Evolutionary conservation across 352 stramenopile species (phyloP).

Genomic region (Phytophthora citrophthora): DNA sequence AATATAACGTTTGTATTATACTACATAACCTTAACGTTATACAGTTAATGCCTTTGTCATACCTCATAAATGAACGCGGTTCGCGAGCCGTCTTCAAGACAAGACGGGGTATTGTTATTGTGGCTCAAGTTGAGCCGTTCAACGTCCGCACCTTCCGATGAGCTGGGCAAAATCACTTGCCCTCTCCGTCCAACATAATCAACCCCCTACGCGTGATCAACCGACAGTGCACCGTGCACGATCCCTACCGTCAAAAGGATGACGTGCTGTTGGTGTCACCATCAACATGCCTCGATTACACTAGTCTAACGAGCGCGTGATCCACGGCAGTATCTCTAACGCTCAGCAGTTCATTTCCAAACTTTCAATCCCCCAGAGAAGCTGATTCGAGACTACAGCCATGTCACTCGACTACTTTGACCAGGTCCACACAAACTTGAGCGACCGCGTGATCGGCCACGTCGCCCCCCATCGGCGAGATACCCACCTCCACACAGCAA

Average conservation of each 20-base stretch:
- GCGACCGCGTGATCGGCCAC: slow-evolving; percentile 3
- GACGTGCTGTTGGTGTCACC: neutral
- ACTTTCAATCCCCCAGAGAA: slow-evolving; percentile 14
- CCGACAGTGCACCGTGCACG: no score
- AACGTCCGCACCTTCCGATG: neutral
- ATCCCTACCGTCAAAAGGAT: neutral
- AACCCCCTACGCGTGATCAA: no score
- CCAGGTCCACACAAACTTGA: neutral
- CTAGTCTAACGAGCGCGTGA: neutral
- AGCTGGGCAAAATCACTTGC: no score
- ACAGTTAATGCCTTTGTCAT: no score
- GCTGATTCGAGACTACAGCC: neutral
- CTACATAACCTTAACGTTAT: no score
- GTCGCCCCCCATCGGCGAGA: slow-evolving; percentile 5
- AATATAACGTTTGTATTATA: no score
- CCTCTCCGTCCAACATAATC: no score
- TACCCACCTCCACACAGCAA: neutral
- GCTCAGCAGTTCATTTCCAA: slow-evolving; percentile 2
- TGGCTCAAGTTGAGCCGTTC: no score
- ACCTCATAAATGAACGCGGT: no score
- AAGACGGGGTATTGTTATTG: no score
- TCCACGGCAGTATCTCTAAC: neutral
- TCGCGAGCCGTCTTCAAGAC: no score
- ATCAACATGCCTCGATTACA: slow-evolving; percentile 8
- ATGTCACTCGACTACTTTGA: slow-evolving; percentile 1